A percentile compares a stretch with the other conserved stretches of the same genome.
These are phyloP conservation scores for Dunaliella sp. DNA, from an alignment of 139 green algal species.

Conservation along the genomic window DNA sequence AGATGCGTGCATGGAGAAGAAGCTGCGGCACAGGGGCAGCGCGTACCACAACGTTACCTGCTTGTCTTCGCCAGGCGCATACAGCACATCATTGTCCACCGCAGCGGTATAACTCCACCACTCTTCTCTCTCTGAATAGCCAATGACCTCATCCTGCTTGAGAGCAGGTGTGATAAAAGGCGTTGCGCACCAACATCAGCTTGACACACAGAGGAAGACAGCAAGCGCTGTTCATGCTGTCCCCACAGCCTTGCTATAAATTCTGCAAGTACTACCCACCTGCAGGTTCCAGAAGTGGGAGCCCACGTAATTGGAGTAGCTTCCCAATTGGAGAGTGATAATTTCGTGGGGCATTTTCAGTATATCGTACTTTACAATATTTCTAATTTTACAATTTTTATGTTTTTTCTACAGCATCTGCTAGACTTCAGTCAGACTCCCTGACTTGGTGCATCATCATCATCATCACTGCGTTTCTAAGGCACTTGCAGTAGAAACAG, in stretches of 20 bases:
- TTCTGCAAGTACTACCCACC: too few relatives aligned
- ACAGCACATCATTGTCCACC: conserved; percentile 57
- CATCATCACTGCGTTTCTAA: too few relatives aligned
- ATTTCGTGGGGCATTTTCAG: conserved; percentile 61
- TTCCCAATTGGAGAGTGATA: conserved; percentile 79
- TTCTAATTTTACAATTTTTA: neutral
- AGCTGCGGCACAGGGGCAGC: conserved; percentile 17
- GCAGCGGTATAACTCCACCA: conserved; percentile 20
- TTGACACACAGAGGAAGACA: too few relatives aligned
- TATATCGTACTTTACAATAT: too few relatives aligned
- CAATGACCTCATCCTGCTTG: conserved; percentile 68
- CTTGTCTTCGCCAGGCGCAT: conserved; percentile 27
- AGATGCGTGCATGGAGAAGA: too few relatives aligned
- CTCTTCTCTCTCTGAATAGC: conserved; percentile 35
- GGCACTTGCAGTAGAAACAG: too few relatives aligned
- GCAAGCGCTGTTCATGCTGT: too few relatives aligned
- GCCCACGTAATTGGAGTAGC: conserved; percentile 76
- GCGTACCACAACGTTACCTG: conserved; percentile 18
- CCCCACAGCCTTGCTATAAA: too few relatives aligned
- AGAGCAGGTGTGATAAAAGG: too few relatives aligned
- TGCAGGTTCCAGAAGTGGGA: conserved; percentile 92
- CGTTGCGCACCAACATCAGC: too few relatives aligned
- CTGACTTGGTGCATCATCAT: too few relatives aligned
- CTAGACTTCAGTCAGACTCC: too few relatives aligned
- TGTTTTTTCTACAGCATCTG: neutral